Evolutionary conservation across 164 flowering plant genomes (phyloP), one percentile per base, ranked within the genome.

Genomic region (Umbilicus rupestris): DNA sequence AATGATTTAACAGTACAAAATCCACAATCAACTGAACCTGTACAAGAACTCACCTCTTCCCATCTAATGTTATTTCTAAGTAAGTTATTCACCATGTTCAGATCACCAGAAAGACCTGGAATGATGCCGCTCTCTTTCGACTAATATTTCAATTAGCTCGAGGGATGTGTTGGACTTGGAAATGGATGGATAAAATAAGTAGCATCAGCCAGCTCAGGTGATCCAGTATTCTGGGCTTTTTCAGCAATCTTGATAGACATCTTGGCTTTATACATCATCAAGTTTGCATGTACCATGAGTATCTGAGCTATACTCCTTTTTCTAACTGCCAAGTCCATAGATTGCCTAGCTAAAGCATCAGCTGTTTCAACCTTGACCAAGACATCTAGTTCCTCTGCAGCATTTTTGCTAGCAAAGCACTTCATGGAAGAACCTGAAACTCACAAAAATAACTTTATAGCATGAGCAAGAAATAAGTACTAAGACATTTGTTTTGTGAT

Each of bases 221-320:
- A 28, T 55, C 33, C 33, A 55, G 3, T 14, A 16, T 14, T 26
- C 60, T 26, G 60, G 19, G 33, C 35, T 55, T 26, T 33, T 28
- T 55, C 60, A 29, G 60, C 19, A 28, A 55, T 55, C 33, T 28
- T 55, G 19, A 55, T 19, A 28, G 60, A 55, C 60, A 55, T 55
- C 31, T 28, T 55, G 1, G 60, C 60, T 55, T 55, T 55, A 28
- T 28, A 55, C 33, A 55, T 55, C 60, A 55, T 55, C n/a, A 55
- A 11, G 33, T 55, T 22, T 26, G 60, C 60, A 55, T 55, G 28
- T 14, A 55, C 33, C 60, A 55, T 55, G 7, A 55, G 33, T 55
- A 12, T 28, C 60, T 55, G 33, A 28, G 60, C 60, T 19, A 28
- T 12, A 12, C 60, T 28, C 19, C 60, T 55, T 30, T 28, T 55